Percentiles rank a stretch among this genome's conserved stretches.
These are phyloP conservation scores for Aspergillus sp. DNA, from an alignment of 2,329 filamentous ascomycete genomes.

Conservation along the genomic window DNA sequence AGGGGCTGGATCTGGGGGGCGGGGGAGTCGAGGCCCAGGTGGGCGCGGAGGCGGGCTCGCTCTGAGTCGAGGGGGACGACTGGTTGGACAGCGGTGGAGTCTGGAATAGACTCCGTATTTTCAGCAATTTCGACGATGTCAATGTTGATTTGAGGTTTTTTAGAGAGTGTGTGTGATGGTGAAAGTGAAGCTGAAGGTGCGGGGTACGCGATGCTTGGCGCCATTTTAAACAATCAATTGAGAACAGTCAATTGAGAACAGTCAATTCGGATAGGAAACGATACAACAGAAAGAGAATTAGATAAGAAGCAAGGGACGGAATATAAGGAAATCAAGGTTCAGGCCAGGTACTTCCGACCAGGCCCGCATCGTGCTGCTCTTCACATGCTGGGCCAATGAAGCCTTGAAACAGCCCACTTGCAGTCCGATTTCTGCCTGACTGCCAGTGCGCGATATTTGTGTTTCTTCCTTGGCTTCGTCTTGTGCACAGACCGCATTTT, in stretches of 20 bases:
- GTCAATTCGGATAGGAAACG: no score
- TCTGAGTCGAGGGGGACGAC: neutral
- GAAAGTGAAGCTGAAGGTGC: neutral
- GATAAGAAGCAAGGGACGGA: no score
- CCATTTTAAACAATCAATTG: neutral
- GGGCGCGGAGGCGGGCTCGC: neutral
- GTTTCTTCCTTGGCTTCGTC: neutral
- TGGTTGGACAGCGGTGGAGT: neutral
- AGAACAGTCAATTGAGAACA: no score
- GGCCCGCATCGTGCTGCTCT: no score
- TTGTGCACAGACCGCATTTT: neutral
- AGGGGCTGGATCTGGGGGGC: constrained; percentile 4
- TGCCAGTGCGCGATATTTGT: neutral
- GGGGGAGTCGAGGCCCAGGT: constrained; percentile 6
- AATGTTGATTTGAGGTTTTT: neutral
- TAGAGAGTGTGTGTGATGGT: neutral
- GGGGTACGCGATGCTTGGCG: neutral
- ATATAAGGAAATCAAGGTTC: no score
- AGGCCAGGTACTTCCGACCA: no score
- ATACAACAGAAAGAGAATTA: no score
- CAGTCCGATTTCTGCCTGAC: neutral
- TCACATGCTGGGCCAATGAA: no score
- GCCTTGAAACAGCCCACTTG: no score
- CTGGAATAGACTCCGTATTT: neutral
- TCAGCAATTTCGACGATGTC: neutral